Percentiles rank a stretch among this genome's conserved stretches.
phyloP scores from a whole-genome alignment of 495 filamentous ascomycete genomes.

The Lasiosphaeria miniovina region DNA sequence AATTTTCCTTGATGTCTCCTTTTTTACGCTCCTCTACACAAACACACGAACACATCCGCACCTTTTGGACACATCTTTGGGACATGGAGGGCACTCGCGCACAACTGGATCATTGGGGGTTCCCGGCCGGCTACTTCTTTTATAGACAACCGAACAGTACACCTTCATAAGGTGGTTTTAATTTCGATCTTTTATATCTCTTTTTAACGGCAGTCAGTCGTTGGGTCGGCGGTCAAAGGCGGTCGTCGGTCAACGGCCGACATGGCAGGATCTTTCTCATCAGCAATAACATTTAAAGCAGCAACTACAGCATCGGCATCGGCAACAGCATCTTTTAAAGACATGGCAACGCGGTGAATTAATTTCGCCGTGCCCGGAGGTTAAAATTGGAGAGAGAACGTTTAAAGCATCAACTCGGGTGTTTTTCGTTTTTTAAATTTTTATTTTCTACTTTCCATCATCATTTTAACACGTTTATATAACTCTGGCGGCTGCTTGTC shows the following conservation, averaged over 20 bases:
- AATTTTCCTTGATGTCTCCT: background rate
- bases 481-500: background rate
- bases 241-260: background rate
- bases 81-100: background rate
- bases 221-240: background rate
- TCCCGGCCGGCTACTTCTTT: background rate
- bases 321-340: background rate
- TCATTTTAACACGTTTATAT: background rate
- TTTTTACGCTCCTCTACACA: background rate
- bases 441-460: background rate
- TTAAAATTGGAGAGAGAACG: background rate
- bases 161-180: background rate
- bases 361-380: too few species aligned
- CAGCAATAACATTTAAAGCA: background rate
- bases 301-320: background rate
- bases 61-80: too few species aligned
- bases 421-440: background rate
- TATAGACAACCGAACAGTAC: constrained; percentile 2
- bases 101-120: background rate
- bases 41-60: too few species aligned
- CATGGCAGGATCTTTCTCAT: too few species aligned
- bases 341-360: too few species aligned
- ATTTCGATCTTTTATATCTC: background rate
- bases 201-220: background rate
- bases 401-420: background rate